Base-by-base conservation (phyloP, 768 basidiomycete genomes). In the Clitopilus hobsonii region DNA sequence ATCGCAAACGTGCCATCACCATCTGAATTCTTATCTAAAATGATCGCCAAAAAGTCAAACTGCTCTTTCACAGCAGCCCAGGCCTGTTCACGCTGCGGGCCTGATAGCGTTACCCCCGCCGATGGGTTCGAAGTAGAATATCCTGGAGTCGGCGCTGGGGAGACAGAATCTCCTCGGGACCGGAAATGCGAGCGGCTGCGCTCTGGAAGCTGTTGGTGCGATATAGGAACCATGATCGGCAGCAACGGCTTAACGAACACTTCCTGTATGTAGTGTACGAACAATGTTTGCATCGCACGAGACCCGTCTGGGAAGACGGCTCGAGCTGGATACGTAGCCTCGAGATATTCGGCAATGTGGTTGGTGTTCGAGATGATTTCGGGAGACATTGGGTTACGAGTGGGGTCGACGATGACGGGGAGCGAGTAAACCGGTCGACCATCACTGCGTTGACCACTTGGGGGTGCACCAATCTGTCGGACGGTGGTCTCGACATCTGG, bases 291-390 rank as follows among this genome's bases (percentile, higher is more conserved):
- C 38, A 89, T 66, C 0, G 87, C 86, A 2, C 83, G 78, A 0
- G 86, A 79, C 14, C 86, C 88, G 23, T 85, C 84, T 0, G 89
- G 89, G 57, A 86, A 83, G 5, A 90, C 75, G 0, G 85, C 84
- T 3, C 86, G 82, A 0, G 84, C 85, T 0, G 88, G 86, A 60
- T 86, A 89, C 0, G 77, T 71, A 3, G 72, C 66, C 61, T 91
- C 89, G 30, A 90, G 81, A 64, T 89, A 89, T 59, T 89, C 86
- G 1, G 83, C 83, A 54, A 91, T 91, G 53, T 65, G 70, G 61
- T 82, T 81, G 16, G 79, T 71, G 54, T 85, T 82, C 16, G 86
- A 80, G 28, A 88, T 69, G 5, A 86, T 74, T 38, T 78, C 63
- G 3, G 85, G 85, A 0, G 66, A 58, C 10, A 63, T 66, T 3